Conservation (phyloP, 768 basidiomycete species). For the Tulasnella sp. region DNA sequence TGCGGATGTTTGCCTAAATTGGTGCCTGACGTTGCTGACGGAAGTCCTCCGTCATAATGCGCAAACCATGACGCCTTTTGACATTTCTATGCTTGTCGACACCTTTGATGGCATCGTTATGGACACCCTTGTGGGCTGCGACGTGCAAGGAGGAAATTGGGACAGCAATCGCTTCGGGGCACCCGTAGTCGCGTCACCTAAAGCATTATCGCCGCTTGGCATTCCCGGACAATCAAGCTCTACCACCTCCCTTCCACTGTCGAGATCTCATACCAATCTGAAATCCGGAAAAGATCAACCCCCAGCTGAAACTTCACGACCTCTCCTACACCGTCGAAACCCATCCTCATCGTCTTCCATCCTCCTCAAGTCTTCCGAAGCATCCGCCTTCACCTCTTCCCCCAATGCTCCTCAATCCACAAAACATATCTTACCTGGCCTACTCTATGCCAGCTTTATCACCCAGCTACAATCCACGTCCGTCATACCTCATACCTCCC, state of each 20-base stretch:
- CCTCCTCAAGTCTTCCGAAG: constrained; percentile 2
- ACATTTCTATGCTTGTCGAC: background rate
- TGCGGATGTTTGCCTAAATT: background rate
- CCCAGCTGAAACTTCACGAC: background rate
- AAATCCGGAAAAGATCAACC: background rate
- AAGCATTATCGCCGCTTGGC: background rate
- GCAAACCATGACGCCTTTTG: constrained; percentile 1
- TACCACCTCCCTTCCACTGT: background rate
- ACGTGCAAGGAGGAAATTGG: background rate
- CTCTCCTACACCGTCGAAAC: constrained; percentile 12
- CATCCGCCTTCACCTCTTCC: background rate
- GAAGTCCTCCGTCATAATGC: constrained; percentile 21
- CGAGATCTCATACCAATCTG: constrained; percentile 12
- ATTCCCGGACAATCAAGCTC: background rate
- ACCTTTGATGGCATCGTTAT: constrained; percentile 19
- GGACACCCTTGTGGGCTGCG: constrained; percentile 16
- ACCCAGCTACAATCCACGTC: constrained; percentile 4
- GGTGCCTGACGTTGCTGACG: constrained; percentile 19
- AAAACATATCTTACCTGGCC: constrained; percentile 8
- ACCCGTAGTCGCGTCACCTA: background rate
- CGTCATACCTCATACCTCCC: constrained; percentile 20
- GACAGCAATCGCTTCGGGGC: background rate
- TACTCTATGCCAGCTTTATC: constrained; percentile 15
- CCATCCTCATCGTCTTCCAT: background rate
- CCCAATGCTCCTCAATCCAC: background rate